Base-by-base conservation (phyloP, 2,329 filamentous ascomycete genomes). In the Trichoderma koningii region DNA sequence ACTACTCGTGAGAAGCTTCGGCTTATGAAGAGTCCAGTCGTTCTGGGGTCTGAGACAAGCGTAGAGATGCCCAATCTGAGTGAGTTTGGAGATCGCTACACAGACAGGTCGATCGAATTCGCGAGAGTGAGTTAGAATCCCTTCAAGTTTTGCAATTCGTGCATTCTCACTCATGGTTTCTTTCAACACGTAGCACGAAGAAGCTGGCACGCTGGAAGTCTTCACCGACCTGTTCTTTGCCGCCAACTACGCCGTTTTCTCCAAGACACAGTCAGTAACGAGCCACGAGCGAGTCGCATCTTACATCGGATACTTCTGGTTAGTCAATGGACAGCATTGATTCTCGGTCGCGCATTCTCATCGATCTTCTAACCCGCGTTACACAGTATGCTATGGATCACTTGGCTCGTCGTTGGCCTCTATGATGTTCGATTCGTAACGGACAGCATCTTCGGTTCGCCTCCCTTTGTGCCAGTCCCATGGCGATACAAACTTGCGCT, bases 341-440 rank as follows among this genome's bases (percentile, higher is more conserved):
- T 3, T 14, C 19, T 19, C 23, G 23, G 1, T 14, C 21, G 30
- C 1, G 21, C 30, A 15, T 19, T 2, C 19, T 14, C 21, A 23
- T 9, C 2, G 45, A 28, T n/a, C 45, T 26, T 19, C 34, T 56
- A 21, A 51, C 9, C 17, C 7, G 2, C n/a, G 42, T 21, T 48
- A 7, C 17, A 2, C 17, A 79, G 83, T 23, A 78, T 89, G 19
- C 77, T 89, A 6, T 90, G 87, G 87, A 83, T 88, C 66, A 89
- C 85, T n/a, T 90, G 88, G 88, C 81, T 89, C 42, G 79, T 87
- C 66, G 83, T 86, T 26, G 82, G 83, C 7, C 76, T 89, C 1
- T 89, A 87, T 72, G 88, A 90, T 73, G 83, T 89, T 42, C 85
- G 87, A 0, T 90, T 88, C 71, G 82, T 85, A 1, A 80, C 84